Conservation (phyloP, 2,329 filamentous ascomycete genomes). For the Claviceps pazoutovae region DNA sequence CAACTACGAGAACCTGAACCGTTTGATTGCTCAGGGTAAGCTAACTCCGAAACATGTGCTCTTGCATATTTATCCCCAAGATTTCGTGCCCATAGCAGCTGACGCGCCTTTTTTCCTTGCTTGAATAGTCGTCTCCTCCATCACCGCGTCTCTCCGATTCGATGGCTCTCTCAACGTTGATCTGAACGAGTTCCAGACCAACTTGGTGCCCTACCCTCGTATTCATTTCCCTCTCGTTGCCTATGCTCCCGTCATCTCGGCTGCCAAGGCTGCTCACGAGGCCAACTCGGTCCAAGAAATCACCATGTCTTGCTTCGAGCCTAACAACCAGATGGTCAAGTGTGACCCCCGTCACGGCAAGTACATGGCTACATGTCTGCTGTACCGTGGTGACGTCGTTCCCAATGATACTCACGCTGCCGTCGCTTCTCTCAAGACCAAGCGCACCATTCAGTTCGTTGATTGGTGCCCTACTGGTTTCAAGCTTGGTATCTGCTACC, state of each 20-base stretch:
- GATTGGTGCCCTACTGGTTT: slow-evolving; percentile 99
- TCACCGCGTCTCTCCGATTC: slow-evolving; percentile 95
- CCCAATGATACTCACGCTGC: slow-evolving; percentile 89
- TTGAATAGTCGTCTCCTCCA: slow-evolving; percentile 76
- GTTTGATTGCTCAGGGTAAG: slow-evolving; percentile 87
- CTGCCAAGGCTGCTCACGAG: slow-evolving; percentile 92
- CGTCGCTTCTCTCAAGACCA: slow-evolving; percentile 95
- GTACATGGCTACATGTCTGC: slow-evolving; percentile 97
- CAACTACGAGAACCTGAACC: slow-evolving; percentile 98
- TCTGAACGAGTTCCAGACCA: slow-evolving; percentile 99
- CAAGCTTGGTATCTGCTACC: slow-evolving; percentile 99
- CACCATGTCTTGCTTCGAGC: slow-evolving; percentile 98
- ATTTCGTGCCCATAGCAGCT: background rate
- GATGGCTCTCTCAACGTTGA: slow-evolving; percentile 98
- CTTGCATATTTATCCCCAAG: background rate
- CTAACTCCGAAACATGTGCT: background rate
- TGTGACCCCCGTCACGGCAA: slow-evolving; percentile 97
- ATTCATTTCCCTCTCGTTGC: slow-evolving; percentile 99
- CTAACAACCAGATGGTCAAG: slow-evolving; percentile 99
- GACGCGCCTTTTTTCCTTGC: background rate
- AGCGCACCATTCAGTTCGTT: slow-evolving; percentile 97
- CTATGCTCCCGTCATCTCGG: slow-evolving; percentile 87
- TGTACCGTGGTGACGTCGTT: slow-evolving; percentile 97
- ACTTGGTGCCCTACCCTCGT: slow-evolving; percentile 94
- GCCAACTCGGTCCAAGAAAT: slow-evolving; percentile 97